Evolutionary conservation across 352 stramenopile species (phyloP), one percentile per base, ranked within the genome.

Genomic region (Pythium vanterpoolii): DNA sequence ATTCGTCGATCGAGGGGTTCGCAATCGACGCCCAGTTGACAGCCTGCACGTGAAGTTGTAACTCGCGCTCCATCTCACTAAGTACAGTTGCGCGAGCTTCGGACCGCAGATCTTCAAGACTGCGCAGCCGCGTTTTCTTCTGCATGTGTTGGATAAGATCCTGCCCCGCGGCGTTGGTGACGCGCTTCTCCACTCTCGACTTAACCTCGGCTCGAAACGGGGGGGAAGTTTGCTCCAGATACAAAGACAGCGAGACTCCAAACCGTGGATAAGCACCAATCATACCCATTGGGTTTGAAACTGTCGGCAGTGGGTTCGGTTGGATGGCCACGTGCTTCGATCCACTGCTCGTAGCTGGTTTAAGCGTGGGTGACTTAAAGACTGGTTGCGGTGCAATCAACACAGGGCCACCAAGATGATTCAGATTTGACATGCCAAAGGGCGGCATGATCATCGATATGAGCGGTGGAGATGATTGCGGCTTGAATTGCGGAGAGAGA

Each of bases 61-160:
- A 63, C 60, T 91, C 79, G 1, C 74, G 73, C 68, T 91, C 82
- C 69, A 91, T 86, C 64, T 91, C 82, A 5, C 71, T 66, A 2
- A 89, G 68, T 26, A 89, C 79, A 24, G 83, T 60, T 0, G 71
- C 77, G n/a, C 82, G 72, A 28, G 82, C 77, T 55, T 91, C 82
- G 6, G 70, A 75, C 2, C 82, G 77, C 10, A 91, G 55, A 39
- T 89, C 74, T 39, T 91, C 82, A 21, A 91, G 59, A 31, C 76
- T 89, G 19, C 82, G 77, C 55, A 91, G 62, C 26, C 82, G 72
- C 27, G 82, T 91, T 69, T 91, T 91, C 71, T 89, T 91, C 51
- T 91, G 82, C 82, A 91, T 91, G 63, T 91, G 82, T 61, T 87
- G 79, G 42, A 91, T 66, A 42, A 91, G 68, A 33, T 91, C 79